Evolutionary conservation across 306 rosid species (phyloP).

Genomic region (Quercus glauca): DNA sequence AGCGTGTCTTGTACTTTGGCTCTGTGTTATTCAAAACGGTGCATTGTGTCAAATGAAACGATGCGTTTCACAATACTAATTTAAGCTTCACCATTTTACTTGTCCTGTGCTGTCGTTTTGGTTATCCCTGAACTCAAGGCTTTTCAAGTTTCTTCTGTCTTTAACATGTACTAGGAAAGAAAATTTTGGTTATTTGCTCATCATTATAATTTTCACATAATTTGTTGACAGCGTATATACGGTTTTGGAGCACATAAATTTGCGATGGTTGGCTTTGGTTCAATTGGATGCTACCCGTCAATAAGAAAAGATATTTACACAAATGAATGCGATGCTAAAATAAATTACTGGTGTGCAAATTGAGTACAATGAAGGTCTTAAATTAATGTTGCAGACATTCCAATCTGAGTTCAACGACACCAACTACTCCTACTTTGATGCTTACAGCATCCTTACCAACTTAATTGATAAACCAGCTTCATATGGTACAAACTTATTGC

Average conservation of each 20-base stretch:
- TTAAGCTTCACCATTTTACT: no score
- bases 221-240: conserved; percentile 48
- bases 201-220: background rate
- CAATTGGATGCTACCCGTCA: conserved; percentile 67
- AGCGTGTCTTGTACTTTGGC: no score
- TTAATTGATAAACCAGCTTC: conserved; percentile 40
- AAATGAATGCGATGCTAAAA: conserved; percentile 44
- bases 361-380: conserved; percentile 46
- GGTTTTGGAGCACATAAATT: conserved; percentile 62
- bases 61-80: no score
- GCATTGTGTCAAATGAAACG: no score
- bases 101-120: no score
- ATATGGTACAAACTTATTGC: conserved; percentile 32
- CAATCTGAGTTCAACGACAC: conserved; percentile 34
- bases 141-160: no score
- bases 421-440: conserved; percentile 61
- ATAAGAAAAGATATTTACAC: conserved; percentile 30
- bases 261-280: conserved; percentile 45
- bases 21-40: no score
- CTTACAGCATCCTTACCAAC: conserved; percentile 37
- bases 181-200: background rate
- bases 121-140: no score
- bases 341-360: conserved; percentile 31
- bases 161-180: no score
- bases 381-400: conserved; percentile 42